A percentile compares a stretch with the other conserved stretches of the same genome.
Conservation (phyloP, 2,329 filamentous ascomycete species). For the Curvularia lunata region DNA sequence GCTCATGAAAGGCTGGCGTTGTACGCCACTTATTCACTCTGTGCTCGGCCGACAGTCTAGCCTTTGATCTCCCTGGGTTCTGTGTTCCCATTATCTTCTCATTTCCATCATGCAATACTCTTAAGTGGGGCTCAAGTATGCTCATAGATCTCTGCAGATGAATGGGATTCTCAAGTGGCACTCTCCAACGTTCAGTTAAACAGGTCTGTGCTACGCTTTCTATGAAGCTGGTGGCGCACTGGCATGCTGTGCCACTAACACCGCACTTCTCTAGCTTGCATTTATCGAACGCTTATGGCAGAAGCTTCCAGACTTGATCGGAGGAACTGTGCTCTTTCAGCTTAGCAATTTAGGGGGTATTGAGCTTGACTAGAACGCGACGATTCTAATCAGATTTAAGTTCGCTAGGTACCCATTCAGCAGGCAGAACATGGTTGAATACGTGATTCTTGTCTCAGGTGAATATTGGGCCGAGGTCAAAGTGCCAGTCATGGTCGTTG, state of each 20-base stretch:
- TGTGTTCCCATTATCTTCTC: background rate
- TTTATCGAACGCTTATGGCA: background rate
- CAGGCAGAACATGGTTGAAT: background rate
- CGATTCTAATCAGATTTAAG: background rate
- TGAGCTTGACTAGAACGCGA: background rate
- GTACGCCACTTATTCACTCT: background rate
- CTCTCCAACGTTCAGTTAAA: slow-evolving; percentile 1
- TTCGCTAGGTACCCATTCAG: background rate
- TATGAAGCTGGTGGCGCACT: slow-evolving; percentile 9
- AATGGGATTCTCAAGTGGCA: slow-evolving; percentile 6
- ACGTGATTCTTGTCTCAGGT: background rate
- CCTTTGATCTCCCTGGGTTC: background rate
- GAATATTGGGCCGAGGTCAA: background rate
- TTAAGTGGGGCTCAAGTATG: background rate
- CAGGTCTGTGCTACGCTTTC: slow-evolving; percentile 5
- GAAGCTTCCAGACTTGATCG: slow-evolving; percentile 11
- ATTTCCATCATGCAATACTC: background rate
- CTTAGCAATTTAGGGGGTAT: no score
- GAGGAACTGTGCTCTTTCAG: slow-evolving; percentile 6
- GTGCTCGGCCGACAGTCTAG: background rate
- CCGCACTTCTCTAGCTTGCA: slow-evolving; percentile 8
- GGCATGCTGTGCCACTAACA: slow-evolving; percentile 9
- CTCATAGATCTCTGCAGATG: background rate
- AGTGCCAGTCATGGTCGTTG: background rate
- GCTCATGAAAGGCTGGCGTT: background rate